Percentiles rank a stretch among this genome's conserved stretches.
Evolutionary conservation across 1,284 basidiomycete genomes (phyloP).

Genomic region (Pholiota adiposa): DNA sequence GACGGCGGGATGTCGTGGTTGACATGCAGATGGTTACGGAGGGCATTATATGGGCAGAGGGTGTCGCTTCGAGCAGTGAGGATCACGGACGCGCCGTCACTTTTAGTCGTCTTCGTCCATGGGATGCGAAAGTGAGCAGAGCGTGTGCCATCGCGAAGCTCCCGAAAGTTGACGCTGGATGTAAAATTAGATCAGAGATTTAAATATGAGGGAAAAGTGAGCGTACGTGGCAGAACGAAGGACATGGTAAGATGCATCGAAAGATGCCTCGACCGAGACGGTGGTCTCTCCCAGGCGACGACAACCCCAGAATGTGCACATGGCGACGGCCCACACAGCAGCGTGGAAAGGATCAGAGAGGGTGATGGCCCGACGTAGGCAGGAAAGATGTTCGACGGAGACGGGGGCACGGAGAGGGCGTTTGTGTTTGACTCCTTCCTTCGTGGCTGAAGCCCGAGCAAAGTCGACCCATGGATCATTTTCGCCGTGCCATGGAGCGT

Average conservation of each 20-base stretch:
- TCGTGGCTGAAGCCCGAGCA: constrained; percentile 1
- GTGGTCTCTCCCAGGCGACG: constrained; percentile 31
- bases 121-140: constrained; percentile 27
- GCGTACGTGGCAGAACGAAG: not conserved
- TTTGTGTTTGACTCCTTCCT: not conserved
- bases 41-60: constrained; percentile 25
- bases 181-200: not conserved
- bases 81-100: constrained; percentile 22
- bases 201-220: not conserved
- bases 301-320: constrained; percentile 32
- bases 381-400: constrained; percentile 27
- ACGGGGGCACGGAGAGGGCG: constrained; percentile 24
- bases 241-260: constrained; percentile 24
- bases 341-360: constrained; percentile 23
- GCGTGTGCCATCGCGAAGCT: not conserved
- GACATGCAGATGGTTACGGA: constrained; percentile 31
- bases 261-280: constrained; percentile 15
- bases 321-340: constrained; percentile 29
- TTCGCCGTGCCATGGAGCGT: too few relatives aligned
- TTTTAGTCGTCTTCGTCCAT: constrained; percentile 34
- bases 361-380: constrained; percentile 17
- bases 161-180: not conserved
- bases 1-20: not conserved
- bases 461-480: constrained; percentile 6
- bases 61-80: too few relatives aligned